phyloP scores from a whole-genome alignment of 306 rosid genomes.

The Senna siamea region DNA sequence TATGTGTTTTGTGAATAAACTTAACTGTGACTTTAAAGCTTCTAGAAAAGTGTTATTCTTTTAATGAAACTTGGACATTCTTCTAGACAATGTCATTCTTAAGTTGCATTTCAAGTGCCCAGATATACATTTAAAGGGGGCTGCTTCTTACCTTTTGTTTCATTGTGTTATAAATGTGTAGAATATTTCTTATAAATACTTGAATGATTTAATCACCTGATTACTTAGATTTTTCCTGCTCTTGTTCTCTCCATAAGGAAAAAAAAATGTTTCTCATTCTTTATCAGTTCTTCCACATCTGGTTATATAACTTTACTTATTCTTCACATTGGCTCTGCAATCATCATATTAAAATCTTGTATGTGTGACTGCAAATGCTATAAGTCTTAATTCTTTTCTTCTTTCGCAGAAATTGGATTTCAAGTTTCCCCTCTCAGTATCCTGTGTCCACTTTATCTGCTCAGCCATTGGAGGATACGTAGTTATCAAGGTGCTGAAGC shows the following conservation, averaged over 20 bases:
- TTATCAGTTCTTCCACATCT: constrained; percentile 17
- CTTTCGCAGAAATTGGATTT: constrained; percentile 88
- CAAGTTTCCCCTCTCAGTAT: constrained; percentile 91
- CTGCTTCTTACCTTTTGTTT: neutral
- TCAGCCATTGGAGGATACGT: constrained; percentile 85
- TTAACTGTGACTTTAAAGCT: constrained; percentile 3
- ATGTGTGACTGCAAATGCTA: constrained; percentile 1
- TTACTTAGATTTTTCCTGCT: constrained; percentile 15
- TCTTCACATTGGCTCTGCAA: neutral
- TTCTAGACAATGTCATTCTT: too few relatives aligned
- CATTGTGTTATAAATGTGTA: neutral
- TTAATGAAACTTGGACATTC: constrained; percentile 10
- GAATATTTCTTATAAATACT: neutral
- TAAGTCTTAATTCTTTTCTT: constrained; percentile 18
- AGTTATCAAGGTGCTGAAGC: constrained; percentile 77
- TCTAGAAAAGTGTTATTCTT: neutral
- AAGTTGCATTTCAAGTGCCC: constrained; percentile 20
- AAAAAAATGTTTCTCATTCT: constrained; percentile 14
- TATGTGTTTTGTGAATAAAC: constrained; percentile 12
- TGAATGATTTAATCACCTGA: constrained; percentile 20
- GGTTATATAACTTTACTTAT: constrained; percentile 23
- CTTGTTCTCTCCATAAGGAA: constrained; percentile 15
- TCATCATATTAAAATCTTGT: constrained; percentile 22
- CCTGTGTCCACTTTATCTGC: constrained; percentile 92
- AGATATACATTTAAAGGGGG: constrained; percentile 3